phyloP scores from a whole-genome alignment of 2,329 filamentous ascomycete genomes.

The Sporothrix brasiliensis region DNA sequence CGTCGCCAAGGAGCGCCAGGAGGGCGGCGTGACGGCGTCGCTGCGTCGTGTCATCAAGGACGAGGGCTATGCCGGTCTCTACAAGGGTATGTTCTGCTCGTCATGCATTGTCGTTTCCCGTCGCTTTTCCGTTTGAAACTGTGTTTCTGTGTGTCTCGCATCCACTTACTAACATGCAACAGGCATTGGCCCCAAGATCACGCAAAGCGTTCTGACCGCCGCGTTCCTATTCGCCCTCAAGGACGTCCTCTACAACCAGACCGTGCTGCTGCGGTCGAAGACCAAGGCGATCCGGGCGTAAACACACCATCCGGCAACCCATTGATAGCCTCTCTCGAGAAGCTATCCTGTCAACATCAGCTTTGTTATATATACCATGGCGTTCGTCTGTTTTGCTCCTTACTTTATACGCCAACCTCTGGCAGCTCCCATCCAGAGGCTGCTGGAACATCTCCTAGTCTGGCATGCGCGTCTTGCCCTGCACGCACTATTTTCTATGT shows the following conservation, averaged over 20 bases:
- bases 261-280: constrained; percentile 63
- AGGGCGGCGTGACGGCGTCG: constrained; percentile 68
- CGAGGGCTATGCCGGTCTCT: constrained; percentile 89
- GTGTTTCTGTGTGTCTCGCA: neutral
- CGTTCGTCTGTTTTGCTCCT: constrained; percentile 7
- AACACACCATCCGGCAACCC: neutral
- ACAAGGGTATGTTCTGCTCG: constrained; percentile 71
- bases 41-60: constrained; percentile 79
- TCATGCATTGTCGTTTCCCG: constrained; percentile 5
- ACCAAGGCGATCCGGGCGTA: constrained; percentile 47
- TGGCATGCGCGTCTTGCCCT: neutral
- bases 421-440: no score
- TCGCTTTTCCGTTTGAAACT: neutral
- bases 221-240: constrained; percentile 98
- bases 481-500: neutral
- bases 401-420: neutral
- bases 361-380: constrained; percentile 23
- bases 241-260: constrained; percentile 88
- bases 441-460: neutral
- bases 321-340: neutral
- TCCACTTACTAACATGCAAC: constrained; percentile 23
- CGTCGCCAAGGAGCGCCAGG: constrained; percentile 71
- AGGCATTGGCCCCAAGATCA: constrained; percentile 96
- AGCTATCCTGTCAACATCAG: neutral
- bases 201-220: constrained; percentile 93